Base-by-base conservation (phyloP, 352 stramenopile species). In the Phytophthora brassicae region DNA sequence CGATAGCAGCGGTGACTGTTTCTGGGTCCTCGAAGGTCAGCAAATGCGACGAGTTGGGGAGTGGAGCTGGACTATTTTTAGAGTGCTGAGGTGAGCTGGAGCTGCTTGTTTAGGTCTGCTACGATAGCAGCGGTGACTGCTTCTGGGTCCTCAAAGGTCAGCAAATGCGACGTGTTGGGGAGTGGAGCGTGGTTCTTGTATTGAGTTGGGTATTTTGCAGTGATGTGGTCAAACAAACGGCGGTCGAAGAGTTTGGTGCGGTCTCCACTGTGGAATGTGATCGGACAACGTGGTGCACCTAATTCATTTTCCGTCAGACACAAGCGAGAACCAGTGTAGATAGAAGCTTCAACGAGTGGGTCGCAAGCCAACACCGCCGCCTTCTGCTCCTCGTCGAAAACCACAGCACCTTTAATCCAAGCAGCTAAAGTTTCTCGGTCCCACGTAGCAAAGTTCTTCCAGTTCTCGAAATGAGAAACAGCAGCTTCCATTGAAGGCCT, bases 21-120 rank as follows among this genome's bases (percentile, higher is more conserved):
- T 66, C 67, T 0, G 69, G 60, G 38, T 83, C 71, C 55, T 88
- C 75, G 54, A 85, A 68, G 1, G 85, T 47, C 64, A 88, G 70
- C 23, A 72, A 22, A 46, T 85, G 78, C 14, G 64, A 75, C 31
- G 65, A 65, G 22, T 71, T 62, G 2, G 56, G 39, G 9, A 86
- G 51, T 2, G 66, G 47, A 6, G n/a, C n/a, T 28, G 22, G 26
- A 28, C 23, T 33, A 31, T 58, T 38, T 55, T 41, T 16, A 22
- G 17, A 29, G 31, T 24, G 22, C 29, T 70, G 23, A 70, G 61
- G 16, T 26, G 33, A 23, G 56, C 23, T 17, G 41, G 19, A 64
- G 43, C 24, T 61, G 43, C 33, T 59, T 22, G 14, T 61, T 23
- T 12, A 76, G 58, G 31, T 65, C 64, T 9, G 42, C 16, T 22